A percentile compares a stretch with the other conserved stretches of the same genome.
These are phyloP conservation scores for Fusarium haematococcum DNA, from an alignment of 2,329 filamentous ascomycete species.

Conservation along the genomic window DNA sequence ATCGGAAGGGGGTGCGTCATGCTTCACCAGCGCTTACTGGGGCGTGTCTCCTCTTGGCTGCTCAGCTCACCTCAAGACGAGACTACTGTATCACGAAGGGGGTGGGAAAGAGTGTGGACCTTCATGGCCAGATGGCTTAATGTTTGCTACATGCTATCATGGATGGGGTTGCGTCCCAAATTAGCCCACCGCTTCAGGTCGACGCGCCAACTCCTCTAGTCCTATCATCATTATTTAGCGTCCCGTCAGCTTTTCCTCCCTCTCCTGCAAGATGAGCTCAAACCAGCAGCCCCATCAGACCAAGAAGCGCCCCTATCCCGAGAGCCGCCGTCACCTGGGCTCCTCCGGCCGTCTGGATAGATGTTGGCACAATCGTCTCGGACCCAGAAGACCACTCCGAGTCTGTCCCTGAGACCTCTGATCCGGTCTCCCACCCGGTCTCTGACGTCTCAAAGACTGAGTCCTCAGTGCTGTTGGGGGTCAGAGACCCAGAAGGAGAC, in stretches of 20 bases:
- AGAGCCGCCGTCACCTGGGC: slow-evolving; percentile 35
- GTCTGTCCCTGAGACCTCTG: slow-evolving; percentile 1
- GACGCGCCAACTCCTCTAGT: slow-evolving; percentile 13
- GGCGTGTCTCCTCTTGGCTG: neutral
- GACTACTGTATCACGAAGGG: neutral
- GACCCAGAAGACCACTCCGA: slow-evolving; percentile 12
- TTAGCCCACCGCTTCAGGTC: slow-evolving; percentile 22
- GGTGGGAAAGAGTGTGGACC: slow-evolving; percentile 7
- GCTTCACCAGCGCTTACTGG: slow-evolving; percentile 10
- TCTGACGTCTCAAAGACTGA: slow-evolving; percentile 3
- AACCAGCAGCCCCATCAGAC: slow-evolving; percentile 39
- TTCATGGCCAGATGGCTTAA: neutral
- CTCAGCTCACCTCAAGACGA: neutral
- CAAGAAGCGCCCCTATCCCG: slow-evolving; percentile 40
- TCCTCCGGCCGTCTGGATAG: slow-evolving; percentile 38
- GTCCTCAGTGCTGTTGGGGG: neutral
- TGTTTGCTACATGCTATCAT: slow-evolving; percentile 24
- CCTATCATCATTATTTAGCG: slow-evolving; percentile 18
- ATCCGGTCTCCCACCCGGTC: neutral
- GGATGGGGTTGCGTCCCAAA: slow-evolving; percentile 22
- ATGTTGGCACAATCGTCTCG: slow-evolving; percentile 22
- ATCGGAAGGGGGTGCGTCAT: slow-evolving; percentile 3
- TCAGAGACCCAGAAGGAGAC: slow-evolving; percentile 4
- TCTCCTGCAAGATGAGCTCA: slow-evolving; percentile 17
- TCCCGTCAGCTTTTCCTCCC: neutral